Conservation (phyloP, 2,329 filamentous ascomycete species). For the Ramularia collo-cygni region DNA sequence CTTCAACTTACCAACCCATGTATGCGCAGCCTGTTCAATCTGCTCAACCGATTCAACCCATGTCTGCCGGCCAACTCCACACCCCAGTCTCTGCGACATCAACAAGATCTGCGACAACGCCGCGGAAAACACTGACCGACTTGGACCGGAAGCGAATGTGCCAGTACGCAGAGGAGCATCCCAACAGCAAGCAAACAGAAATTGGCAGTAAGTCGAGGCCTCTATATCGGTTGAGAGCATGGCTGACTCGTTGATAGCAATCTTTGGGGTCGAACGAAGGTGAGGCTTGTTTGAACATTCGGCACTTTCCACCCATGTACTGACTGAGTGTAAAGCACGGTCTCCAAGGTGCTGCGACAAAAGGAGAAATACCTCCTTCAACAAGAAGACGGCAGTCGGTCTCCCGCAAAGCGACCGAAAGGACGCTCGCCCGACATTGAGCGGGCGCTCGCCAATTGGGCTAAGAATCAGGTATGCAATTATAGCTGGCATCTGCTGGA, state of each 20-base stretch:
- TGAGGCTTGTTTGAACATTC: slow-evolving; percentile 41
- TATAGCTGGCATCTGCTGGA: background rate
- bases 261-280: slow-evolving; percentile 97
- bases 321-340: slow-evolving; percentile 58
- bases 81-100: slow-evolving; percentile 46
- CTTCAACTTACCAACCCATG: slow-evolving; percentile 52
- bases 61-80: slow-evolving; percentile 47
- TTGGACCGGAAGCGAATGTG: slow-evolving; percentile 90
- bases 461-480: slow-evolving; percentile 53
- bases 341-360: slow-evolving; percentile 93
- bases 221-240: background rate
- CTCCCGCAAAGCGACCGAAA: slow-evolving; percentile 75
- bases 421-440: slow-evolving; percentile 88
- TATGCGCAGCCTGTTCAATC: slow-evolving; percentile 51
- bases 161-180: slow-evolving; percentile 83
- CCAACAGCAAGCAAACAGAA: slow-evolving; percentile 86
- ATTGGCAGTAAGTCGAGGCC: slow-evolving; percentile 64
- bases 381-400: slow-evolving; percentile 68
- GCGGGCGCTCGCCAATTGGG: slow-evolving; percentile 80
- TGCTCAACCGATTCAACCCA: slow-evolving; percentile 31
- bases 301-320: slow-evolving; percentile 11
- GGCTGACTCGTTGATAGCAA: slow-evolving; percentile 47
- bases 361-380: slow-evolving; percentile 89
- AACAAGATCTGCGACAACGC: slow-evolving; percentile 31
- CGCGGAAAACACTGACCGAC: slow-evolving; percentile 72